phyloP scores from a whole-genome alignment of 352 stramenopile genomes.

The Peronospora belbahrii region DNA sequence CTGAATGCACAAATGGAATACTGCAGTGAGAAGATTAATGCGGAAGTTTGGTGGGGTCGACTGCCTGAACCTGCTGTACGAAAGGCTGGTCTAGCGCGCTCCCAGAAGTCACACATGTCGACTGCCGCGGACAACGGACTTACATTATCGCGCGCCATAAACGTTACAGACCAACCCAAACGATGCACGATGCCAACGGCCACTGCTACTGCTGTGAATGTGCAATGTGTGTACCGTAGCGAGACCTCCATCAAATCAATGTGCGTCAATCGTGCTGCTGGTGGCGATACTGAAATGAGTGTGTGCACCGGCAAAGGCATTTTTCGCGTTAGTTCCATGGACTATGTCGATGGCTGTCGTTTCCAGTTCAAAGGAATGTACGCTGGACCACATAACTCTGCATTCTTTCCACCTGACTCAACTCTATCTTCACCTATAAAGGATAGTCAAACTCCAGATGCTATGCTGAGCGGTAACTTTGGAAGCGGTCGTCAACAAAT shows the following conservation, averaged over 20 bases:
- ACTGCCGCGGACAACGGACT: conserved; percentile 30
- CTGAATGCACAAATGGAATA: conserved; percentile 60
- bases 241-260: conserved; percentile 81
- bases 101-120: conserved; percentile 55
- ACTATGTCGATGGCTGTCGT: conserved; percentile 60
- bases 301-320: conserved; percentile 73
- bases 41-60: conserved; percentile 63
- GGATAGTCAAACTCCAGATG: conserved; percentile 11
- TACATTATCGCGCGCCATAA: conserved; percentile 29
- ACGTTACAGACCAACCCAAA: conserved; percentile 54
- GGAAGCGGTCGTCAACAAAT: conserved; percentile 2
- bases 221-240: conserved; percentile 68
- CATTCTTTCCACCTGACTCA: conserved; percentile 29
- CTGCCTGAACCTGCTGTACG: conserved; percentile 55
- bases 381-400: conserved; percentile 33
- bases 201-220: conserved; percentile 26
- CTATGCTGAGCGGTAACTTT: conserved; percentile 12
- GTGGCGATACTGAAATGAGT: conserved; percentile 52
- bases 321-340: conserved; percentile 49
- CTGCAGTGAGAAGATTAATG: conserved; percentile 70
- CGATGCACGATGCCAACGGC: conserved; percentile 38
- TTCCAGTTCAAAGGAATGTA: conserved; percentile 83
- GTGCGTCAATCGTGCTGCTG: conserved; percentile 63
- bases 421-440: conserved; percentile 20
- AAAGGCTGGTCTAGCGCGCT: conserved; percentile 53